phyloP scores from a whole-genome alignment of 2,329 filamentous ascomycete species.

The Arthroderma sp. region DNA sequence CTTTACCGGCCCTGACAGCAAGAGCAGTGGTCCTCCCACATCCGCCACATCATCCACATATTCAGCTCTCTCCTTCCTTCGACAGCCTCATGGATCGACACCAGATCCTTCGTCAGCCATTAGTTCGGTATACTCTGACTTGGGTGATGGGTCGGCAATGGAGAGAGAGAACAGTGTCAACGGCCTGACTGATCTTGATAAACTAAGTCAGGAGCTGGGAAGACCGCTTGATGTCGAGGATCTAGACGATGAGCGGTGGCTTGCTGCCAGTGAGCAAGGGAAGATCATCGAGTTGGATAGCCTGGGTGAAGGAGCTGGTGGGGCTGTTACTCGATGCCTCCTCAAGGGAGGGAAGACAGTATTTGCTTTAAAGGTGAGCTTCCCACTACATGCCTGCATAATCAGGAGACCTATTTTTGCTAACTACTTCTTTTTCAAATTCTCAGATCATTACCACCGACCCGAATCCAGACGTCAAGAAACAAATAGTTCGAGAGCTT shows the following conservation, averaged over 20 bases:
- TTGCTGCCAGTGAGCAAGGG: slow-evolving; percentile 78
- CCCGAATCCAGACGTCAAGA: slow-evolving; percentile 94
- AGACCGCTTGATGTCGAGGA: slow-evolving; percentile 83
- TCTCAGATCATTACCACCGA: slow-evolving; percentile 89
- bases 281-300: slow-evolving; percentile 80
- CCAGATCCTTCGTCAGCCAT: slow-evolving; percentile 83
- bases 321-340: slow-evolving; percentile 82
- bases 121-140: slow-evolving; percentile 70
- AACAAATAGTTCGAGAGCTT: slow-evolving; percentile 91
- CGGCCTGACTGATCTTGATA: slow-evolving; percentile 63
- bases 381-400: no score
- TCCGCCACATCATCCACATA: slow-evolving; percentile 81
- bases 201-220: slow-evolving; percentile 69
- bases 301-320: slow-evolving; percentile 86
- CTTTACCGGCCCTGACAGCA: slow-evolving; percentile 60
- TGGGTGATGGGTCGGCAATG: slow-evolving; percentile 64
- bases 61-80: slow-evolving; percentile 61
- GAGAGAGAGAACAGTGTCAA: slow-evolving; percentile 72
- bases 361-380: slow-evolving; percentile 80
- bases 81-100: slow-evolving; percentile 50
- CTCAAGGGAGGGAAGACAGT: slow-evolving; percentile 85
- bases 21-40: slow-evolving; percentile 60
- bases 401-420: no score
- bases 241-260: slow-evolving; percentile 88
- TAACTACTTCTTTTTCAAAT: no score